Base-by-base conservation (phyloP, 2,329 filamentous ascomycete genomes). In the Epichloe gansuensis region DNA sequence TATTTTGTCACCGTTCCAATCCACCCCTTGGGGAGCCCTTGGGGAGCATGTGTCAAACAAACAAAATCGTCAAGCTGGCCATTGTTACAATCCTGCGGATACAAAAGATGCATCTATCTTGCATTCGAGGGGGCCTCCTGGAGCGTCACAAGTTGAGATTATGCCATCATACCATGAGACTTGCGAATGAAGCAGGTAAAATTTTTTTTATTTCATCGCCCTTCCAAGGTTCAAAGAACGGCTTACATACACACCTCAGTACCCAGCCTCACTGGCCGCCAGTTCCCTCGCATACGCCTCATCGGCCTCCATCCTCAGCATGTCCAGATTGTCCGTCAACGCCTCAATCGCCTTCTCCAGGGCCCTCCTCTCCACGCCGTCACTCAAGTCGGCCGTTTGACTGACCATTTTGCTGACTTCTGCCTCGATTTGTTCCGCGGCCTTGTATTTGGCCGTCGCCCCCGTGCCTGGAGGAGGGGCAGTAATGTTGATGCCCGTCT, bases 261-360 rank as follows among this genome's bases (percentile, higher is more conserved):
- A n/a, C 41, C 15, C 25, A 3, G 12, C 42, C 25, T 12, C 17
- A 2, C n/a, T 39, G 21, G 50, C 49, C 9, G 61, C 70, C 55
- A 77, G 50, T 55, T 72, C 69, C 54, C 66, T 64, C 34, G 72
- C 74, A 54, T 72, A 72, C 54, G 71, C 67, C 58, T 70, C 74
- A 50, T 78, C 74, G 2, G 70, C 73, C 59, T 74, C 68, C 5
- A 74, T 54, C 54, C 66, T 61, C 51, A 76, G 52, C 51, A 56
- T 52, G 49, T 71, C 66, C 27, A 75, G 57, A 46, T 65, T 63
- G 12, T 57, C 55, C 42, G 66, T 66, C 51, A 78, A 57, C 35
- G 60, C 62, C 52, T 70, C 65, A 41, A 74, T 61, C 56, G 70
- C 67, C 53, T 57, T 62, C 50, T 68, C 66, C 38, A 61, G 40